Evolutionary conservation across 2,329 filamentous ascomycete genomes (phyloP).

Genomic region (Ilyonectria mors-panacis): DNA sequence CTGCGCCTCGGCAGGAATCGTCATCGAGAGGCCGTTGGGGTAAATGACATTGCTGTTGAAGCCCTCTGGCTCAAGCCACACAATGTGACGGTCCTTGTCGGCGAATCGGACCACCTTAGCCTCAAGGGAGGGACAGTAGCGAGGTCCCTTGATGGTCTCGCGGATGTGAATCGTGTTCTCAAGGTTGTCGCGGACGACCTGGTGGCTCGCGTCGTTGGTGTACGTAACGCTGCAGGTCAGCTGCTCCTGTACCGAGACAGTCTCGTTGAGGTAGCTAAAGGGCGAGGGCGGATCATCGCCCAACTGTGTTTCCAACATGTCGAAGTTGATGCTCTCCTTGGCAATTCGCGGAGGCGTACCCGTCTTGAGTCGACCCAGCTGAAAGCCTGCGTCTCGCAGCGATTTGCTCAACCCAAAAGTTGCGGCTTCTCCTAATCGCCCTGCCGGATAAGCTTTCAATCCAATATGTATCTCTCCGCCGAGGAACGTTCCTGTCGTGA

Average conservation of each 20-base stretch:
- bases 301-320: slow-evolving; percentile 77
- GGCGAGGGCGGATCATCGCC: slow-evolving; percentile 90
- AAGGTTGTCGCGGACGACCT: slow-evolving; percentile 89
- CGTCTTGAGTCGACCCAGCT: slow-evolving; percentile 92
- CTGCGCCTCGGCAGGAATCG: slow-evolving; percentile 90
- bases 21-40: slow-evolving; percentile 98
- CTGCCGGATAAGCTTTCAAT: slow-evolving; percentile 85
- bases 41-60: slow-evolving; percentile 93
- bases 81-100: slow-evolving; percentile 85
- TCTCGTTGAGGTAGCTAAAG: slow-evolving; percentile 90
- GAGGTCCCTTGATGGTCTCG: slow-evolving; percentile 92
- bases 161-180: slow-evolving; percentile 97
- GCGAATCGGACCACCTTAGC: slow-evolving; percentile 93
- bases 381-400: slow-evolving; percentile 88
- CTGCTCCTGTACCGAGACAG: slow-evolving; percentile 84
- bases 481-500: slow-evolving; percentile 96
- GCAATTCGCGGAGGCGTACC: slow-evolving; percentile 93
- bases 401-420: slow-evolving; percentile 95
- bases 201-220: slow-evolving; percentile 87
- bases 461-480: slow-evolving; percentile 98
- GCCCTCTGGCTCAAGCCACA: slow-evolving; percentile 98
- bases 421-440: slow-evolving; percentile 93
- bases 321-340: slow-evolving; percentile 85
- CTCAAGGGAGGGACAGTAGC: slow-evolving; percentile 96
- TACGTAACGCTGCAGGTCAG: slow-evolving; percentile 89